phyloP scores from a whole-genome alignment of 495 filamentous ascomycete species.

The Neurospora sp. region DNA sequence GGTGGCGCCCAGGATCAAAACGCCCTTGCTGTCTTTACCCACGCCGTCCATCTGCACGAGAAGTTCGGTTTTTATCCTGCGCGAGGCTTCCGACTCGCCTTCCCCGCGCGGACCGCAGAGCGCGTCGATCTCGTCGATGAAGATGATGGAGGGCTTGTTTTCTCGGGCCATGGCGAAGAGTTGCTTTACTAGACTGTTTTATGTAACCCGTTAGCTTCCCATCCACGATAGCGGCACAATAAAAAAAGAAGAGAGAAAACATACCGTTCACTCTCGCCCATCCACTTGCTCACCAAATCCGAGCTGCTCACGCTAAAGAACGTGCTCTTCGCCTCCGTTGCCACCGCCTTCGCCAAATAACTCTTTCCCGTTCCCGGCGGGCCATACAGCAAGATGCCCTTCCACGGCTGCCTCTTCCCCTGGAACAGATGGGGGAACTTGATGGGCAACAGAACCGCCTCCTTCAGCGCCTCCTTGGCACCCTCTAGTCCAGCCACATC shows the following conservation, averaged over 20 bases:
- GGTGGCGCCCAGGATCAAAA: conserved; percentile 91
- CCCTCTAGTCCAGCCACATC: conserved; percentile 94
- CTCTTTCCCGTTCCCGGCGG: conserved; percentile 95
- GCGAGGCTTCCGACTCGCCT: conserved; percentile 93
- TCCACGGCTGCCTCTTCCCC: conserved; percentile 97
- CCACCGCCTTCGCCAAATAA: conserved; percentile 93
- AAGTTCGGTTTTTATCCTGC: conserved; percentile 96
- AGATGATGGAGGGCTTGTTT: conserved; percentile 97
- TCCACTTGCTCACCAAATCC: conserved; percentile 97
- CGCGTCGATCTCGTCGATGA: conserved; percentile 98
- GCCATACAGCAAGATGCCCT: conserved; percentile 92
- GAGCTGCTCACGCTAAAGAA: conserved; percentile 98
- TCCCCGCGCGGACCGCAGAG: conserved; percentile 93
- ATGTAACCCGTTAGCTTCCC: background rate
- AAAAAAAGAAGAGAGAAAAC: conserved; percentile 4
- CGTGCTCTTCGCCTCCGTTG: conserved; percentile 97
- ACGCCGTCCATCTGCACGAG: conserved; percentile 99
- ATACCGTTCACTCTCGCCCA: conserved; percentile 97
- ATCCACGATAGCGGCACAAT: background rate
- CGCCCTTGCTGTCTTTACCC: conserved; percentile 84
- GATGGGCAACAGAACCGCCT: conserved; percentile 93
- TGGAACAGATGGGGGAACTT: conserved; percentile 96
- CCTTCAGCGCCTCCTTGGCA: conserved; percentile 95
- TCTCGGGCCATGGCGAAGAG: conserved; percentile 97
- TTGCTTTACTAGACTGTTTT: conserved; percentile 78